phyloP scores from a whole-genome alignment of 176 grass and related monocot genomes.

The Carex littledalei region DNA sequence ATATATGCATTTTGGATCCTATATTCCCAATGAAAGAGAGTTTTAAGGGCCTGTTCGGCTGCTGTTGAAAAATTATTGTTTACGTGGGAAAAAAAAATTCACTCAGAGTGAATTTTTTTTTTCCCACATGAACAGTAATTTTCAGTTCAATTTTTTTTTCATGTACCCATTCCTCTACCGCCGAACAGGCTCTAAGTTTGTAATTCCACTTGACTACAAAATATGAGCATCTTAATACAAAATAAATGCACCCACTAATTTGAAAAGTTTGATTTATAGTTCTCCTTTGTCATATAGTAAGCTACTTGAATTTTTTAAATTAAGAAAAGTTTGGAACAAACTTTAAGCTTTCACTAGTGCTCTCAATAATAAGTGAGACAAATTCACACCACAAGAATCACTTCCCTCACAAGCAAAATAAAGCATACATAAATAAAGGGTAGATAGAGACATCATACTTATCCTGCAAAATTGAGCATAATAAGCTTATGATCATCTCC shows the following conservation, averaged over 20 bases:
- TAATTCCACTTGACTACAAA: neutral
- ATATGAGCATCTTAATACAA: neutral
- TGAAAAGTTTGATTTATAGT: neutral
- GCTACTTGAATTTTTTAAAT: neutral
- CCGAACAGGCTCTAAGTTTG: too few relatives aligned
- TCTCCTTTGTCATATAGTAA: neutral
- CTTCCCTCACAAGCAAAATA: constrained; percentile 27
- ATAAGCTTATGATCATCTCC: neutral
- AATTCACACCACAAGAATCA: constrained; percentile 1
- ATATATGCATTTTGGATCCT: neutral
- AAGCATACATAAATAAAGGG: constrained; percentile 13
- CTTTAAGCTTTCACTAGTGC: constrained; percentile 15
- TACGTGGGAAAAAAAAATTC: too few relatives aligned
- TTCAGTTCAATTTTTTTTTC: too few relatives aligned
- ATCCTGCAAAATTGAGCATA: constrained; percentile 8
- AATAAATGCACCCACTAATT: neutral
- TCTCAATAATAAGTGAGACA: constrained; percentile 3
- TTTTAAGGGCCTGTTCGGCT: too few relatives aligned
- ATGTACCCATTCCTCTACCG: too few relatives aligned
- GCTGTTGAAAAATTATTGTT: too few relatives aligned
- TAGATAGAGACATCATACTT: constrained; percentile 25
- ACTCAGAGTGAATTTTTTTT: too few relatives aligned
- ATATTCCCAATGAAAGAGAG: neutral
- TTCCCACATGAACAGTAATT: too few relatives aligned
- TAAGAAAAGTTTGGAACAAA: constrained; percentile 7